Percentiles rank a stretch among this genome's conserved stretches.
These are phyloP conservation scores for Nepenthes alata DNA, from an alignment of 179 eudicot species.

Conservation along the genomic window DNA sequence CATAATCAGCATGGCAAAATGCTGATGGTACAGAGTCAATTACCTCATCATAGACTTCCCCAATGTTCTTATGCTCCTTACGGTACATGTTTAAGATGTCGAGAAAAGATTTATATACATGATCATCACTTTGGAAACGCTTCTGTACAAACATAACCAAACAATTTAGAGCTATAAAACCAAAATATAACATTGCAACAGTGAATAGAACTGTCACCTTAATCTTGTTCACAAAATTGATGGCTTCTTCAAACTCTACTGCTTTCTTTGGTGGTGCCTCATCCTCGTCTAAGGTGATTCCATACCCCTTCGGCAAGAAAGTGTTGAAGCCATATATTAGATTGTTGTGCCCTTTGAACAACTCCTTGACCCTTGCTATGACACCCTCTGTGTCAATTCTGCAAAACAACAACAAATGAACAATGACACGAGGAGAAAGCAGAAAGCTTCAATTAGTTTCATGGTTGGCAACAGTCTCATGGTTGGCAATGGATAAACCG, in stretches of 20 bases:
- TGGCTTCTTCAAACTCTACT: conserved; percentile 94
- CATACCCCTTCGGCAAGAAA: conserved; percentile 94
- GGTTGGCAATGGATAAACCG: not conserved
- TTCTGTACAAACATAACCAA: conserved; percentile 34
- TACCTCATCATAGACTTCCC: conserved; percentile 89
- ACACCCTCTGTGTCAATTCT: conserved; percentile 94
- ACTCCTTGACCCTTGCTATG: conserved; percentile 80
- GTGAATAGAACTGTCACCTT: conserved; percentile 40
- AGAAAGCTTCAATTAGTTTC: not conserved
- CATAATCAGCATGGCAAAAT: not conserved
- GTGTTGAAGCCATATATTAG: conserved; percentile 87
- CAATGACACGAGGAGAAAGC: not conserved
- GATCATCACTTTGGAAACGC: conserved; percentile 83
- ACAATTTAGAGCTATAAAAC: conserved; percentile 7
- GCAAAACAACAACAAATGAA: conserved; percentile 16
- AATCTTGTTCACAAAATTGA: conserved; percentile 88
- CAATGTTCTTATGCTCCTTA: conserved; percentile 75
- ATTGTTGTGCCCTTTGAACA: conserved; percentile 85
- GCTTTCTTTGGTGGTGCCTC: conserved; percentile 68
- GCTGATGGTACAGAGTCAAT: not conserved
- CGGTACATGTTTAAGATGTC: conserved; percentile 94
- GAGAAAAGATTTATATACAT: conserved; percentile 83
- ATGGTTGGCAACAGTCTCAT: not conserved
- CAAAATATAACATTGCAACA: not conserved
- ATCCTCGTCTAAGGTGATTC: conserved; percentile 71